A percentile compares a stretch with the other conserved stretches of the same genome.
phyloP scores from a whole-genome alignment of 371 early-diverging fungal species.

The Mucor irregularis region DNA sequence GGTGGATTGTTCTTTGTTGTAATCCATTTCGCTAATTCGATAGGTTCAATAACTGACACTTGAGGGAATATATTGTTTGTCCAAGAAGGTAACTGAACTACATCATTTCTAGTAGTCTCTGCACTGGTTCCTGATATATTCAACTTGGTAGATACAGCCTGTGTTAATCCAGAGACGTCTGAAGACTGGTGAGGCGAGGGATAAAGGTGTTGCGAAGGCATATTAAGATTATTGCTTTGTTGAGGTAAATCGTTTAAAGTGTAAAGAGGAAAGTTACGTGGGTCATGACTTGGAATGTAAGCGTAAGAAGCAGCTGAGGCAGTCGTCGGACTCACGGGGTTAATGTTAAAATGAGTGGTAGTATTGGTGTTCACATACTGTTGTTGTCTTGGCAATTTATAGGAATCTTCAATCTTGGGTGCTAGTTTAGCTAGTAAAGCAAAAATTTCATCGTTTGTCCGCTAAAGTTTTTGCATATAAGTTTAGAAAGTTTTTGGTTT shows the following conservation, averaged over 20 bases:
- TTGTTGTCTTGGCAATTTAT: not conserved
- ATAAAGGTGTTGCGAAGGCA: too few species aligned
- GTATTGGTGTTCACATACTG: not conserved
- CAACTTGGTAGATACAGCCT: constrained; percentile 1
- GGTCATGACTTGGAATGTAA: constrained; percentile 16
- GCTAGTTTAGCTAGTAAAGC: constrained; percentile 16
- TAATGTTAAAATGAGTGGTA: constrained; percentile 1
- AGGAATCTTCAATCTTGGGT: constrained; percentile 9
- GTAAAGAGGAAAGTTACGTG: constrained; percentile 19
- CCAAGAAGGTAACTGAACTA: constrained; percentile 8
- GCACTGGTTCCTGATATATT: not conserved
- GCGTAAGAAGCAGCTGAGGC: constrained; percentile 7
- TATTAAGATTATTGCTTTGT: not conserved
- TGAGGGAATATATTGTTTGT: constrained; percentile 25
- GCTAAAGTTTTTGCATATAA: constrained; percentile 5
- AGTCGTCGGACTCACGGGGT: constrained; percentile 2
- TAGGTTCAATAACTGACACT: constrained; percentile 26
- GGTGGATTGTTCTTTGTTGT: constrained; percentile 28
- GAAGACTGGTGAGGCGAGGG: too few species aligned
- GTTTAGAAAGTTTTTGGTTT: not conserved
- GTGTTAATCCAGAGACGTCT: too few species aligned
- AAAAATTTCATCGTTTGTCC: constrained; percentile 20
- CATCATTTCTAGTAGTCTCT: not conserved
- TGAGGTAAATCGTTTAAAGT: constrained; percentile 12
- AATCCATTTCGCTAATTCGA: constrained; percentile 40